Percentiles rank a stretch among this genome's conserved stretches.
phyloP scores from a whole-genome alignment of 306 rosid species.

The Geum urbanum region DNA sequence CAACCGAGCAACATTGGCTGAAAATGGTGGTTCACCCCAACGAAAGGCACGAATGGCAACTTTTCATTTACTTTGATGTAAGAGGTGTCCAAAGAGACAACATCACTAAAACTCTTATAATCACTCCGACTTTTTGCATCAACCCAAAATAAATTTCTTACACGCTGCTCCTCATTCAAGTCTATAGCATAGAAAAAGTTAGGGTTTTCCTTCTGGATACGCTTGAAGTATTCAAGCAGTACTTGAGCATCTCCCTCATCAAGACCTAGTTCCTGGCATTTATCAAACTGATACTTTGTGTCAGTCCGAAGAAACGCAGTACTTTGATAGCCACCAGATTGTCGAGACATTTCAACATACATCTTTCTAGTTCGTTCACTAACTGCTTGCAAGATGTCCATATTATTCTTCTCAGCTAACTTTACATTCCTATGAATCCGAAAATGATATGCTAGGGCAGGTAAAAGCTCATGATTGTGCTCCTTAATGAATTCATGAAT shows the following conservation, averaged over 20 bases:
- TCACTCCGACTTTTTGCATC: conserved; percentile 83
- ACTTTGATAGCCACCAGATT: conserved; percentile 54
- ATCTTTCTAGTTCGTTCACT: conserved; percentile 90
- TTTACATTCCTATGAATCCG: conserved; percentile 89
- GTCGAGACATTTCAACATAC: conserved; percentile 91
- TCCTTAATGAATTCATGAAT: conserved; percentile 92
- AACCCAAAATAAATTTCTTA: conserved; percentile 86
- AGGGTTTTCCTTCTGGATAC: conserved; percentile 66
- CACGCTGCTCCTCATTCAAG: conserved; percentile 76
- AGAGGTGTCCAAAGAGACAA: conserved; percentile 71
- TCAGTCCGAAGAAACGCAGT: conserved; percentile 36
- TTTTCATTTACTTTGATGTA: conserved; percentile 70
- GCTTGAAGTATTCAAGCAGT: conserved; percentile 86
- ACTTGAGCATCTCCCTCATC: conserved; percentile 89
- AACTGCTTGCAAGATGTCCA: conserved; percentile 87
- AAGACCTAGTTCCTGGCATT: conserved; percentile 61
- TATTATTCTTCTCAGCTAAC: conserved; percentile 87
- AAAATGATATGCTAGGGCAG: conserved; percentile 93
- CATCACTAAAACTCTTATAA: conserved; percentile 65
- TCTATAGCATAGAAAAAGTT: conserved; percentile 80
- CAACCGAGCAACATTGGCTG: conserved; percentile 94
- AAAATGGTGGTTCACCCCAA: conserved; percentile 87
- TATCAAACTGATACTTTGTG: conserved; percentile 49
- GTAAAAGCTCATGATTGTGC: conserved; percentile 87
- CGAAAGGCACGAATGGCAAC: conserved; percentile 82